Base-by-base conservation (phyloP, 768 basidiomycete species). In the Cubamyces lactineus region DNA sequence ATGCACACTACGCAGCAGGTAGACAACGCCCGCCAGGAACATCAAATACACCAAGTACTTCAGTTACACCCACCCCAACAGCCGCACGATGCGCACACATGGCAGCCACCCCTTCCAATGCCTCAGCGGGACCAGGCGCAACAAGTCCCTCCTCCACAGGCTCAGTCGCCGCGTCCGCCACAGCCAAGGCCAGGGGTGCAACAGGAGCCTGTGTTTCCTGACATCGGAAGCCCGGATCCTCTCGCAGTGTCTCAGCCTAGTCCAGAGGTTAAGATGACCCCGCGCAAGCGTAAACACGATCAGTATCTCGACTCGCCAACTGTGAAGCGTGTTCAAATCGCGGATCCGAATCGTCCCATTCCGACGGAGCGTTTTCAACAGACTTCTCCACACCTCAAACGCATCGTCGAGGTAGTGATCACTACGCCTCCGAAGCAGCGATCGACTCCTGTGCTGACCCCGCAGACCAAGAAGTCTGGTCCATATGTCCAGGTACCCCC, bases 271-370 rank as follows among this genome's bases (percentile, higher is more conserved):
- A 65, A 72, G 12, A 66, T 80, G 8, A 90, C 90, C 0, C 89
- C 91, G 11, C 82, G 81, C 52, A 94, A 94, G 70, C 82, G 91
- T 53, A 93, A 92, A 67, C 78, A 81, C 2, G 78, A 78, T 3
- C 84, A 83, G 24, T 77, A 84, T 43, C 76, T 88, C 5, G 77
- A 82, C 40, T 87, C 89, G 0, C 88, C 91, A 0, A 80, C 82
- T 7, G 69, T 80, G 46, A 92, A 92, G 73, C 88, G 91, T 55
- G 61, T 79, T 45, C 77, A 82, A 28, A 67, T 69, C 17, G 59
- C 66, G 9, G 67, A 73, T 26, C 53, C 24, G 52, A 65, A 9
- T 47, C 67, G 9, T 61, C 70, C 24, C 49, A 66, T 24, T 19
- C 48, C 24, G 26, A 21, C 52, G 65, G 57, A 43, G 57, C 71